Conservation (phyloP, 2,329 filamentous ascomycete genomes). For the Chaetomiaceae sp. region DNA sequence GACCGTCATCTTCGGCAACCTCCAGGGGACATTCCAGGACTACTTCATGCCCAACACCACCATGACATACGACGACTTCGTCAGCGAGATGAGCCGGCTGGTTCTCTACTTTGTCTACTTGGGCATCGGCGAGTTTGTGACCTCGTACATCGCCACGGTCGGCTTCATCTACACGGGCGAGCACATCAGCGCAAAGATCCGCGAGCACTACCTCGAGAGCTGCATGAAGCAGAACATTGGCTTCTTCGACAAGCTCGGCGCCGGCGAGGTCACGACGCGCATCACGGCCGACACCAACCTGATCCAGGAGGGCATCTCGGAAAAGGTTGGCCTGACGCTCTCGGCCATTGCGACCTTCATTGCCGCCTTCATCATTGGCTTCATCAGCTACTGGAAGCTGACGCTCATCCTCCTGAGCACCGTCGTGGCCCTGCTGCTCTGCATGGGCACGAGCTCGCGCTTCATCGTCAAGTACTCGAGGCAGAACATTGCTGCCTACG, state of each 20-base stretch:
- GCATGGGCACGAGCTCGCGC: slow-evolving; percentile 68
- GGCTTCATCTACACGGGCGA: slow-evolving; percentile 88
- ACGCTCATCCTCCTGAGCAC: slow-evolving; percentile 82
- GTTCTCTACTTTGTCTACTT: slow-evolving; percentile 85
- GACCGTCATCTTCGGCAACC: slow-evolving; percentile 74
- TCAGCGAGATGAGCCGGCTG: slow-evolving; percentile 53
- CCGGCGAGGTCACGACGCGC: slow-evolving; percentile 88
- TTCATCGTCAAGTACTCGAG: slow-evolving; percentile 82
- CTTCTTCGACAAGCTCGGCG: slow-evolving; percentile 88
- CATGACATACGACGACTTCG: slow-evolving; percentile 53
- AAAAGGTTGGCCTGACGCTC: slow-evolving; percentile 77
- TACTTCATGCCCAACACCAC: slow-evolving; percentile 49
- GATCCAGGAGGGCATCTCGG: slow-evolving; percentile 88
- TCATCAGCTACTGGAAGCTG: slow-evolving; percentile 88
- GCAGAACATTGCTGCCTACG: slow-evolving; percentile 72
- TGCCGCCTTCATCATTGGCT: slow-evolving; percentile 85
- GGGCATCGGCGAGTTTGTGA: slow-evolving; percentile 73
- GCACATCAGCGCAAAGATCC: slow-evolving; percentile 72
- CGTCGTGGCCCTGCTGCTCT: slow-evolving; percentile 70
- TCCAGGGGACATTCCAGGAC: slow-evolving; percentile 66
- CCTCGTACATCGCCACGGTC: slow-evolving; percentile 74
- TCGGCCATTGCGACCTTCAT: slow-evolving; percentile 77
- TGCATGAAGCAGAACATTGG: slow-evolving; percentile 86
- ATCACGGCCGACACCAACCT: slow-evolving; percentile 93
- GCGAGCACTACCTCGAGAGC: slow-evolving; percentile 76